phyloP scores from a whole-genome alignment of 257 asterid genomes.

The Gynochthodes officinalis region DNA sequence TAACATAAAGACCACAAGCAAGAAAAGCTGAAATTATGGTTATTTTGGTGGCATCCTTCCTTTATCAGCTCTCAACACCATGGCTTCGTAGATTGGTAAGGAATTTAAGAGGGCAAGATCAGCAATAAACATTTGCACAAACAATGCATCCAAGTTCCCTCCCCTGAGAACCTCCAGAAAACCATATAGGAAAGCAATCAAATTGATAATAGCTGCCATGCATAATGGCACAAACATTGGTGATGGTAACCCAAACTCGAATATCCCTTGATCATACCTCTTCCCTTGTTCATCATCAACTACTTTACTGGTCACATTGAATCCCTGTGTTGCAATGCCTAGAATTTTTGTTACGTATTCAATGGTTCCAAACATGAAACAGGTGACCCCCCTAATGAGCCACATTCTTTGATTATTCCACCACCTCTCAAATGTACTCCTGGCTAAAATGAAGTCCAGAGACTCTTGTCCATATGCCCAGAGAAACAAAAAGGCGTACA shows the following conservation, averaged over 20 bases:
- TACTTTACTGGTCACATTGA: conserved; percentile 66
- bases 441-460: conserved; percentile 40
- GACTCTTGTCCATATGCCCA: conserved; percentile 74
- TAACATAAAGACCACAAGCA: conserved; percentile 26
- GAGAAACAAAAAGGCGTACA: conserved; percentile 46
- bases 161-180: conserved; percentile 11
- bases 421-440: conserved; percentile 58
- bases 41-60: conserved; percentile 60
- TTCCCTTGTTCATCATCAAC: conserved; percentile 44
- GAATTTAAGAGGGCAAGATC: conserved; percentile 51
- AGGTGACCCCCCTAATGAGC: conserved; percentile 53
- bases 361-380: conserved; percentile 43
- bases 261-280: conserved; percentile 53
- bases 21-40: conserved; percentile 39
- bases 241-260: conserved; percentile 60
- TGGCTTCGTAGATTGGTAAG: conserved; percentile 68
- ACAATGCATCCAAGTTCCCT: conserved; percentile 22
- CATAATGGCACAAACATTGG: conserved; percentile 64
- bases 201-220: conserved; percentile 44
- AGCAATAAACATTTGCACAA: conserved; percentile 41
- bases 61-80: conserved; percentile 55
- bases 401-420: conserved; percentile 90
- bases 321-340: conserved; percentile 51
- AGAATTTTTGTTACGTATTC: conserved; percentile 48
- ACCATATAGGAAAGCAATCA: conserved; percentile 19